These are phyloP conservation scores for Zoysia matrella DNA, from an alignment of 202 grass and related monocot species.

Conservation along the genomic window DNA sequence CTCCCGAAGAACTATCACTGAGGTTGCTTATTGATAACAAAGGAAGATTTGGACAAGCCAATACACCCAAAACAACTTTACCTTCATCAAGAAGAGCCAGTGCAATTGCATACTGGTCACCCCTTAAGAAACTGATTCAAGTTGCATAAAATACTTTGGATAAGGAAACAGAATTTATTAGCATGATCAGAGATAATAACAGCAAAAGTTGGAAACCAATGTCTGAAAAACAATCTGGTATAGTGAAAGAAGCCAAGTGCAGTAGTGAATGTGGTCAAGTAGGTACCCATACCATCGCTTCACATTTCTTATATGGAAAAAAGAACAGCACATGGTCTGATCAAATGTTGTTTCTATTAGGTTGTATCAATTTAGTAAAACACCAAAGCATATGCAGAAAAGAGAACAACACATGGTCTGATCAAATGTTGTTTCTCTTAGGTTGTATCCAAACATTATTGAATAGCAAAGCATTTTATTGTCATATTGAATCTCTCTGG, in stretches of 20 bases:
- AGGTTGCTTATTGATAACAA: slow-evolving; percentile 67
- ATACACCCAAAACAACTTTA: slow-evolving; percentile 89
- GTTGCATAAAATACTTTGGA: slow-evolving; percentile 8
- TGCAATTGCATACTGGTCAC: slow-evolving; percentile 98
- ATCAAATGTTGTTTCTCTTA: too few species aligned
- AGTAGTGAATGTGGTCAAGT: not conserved
- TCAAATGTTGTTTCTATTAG: not conserved
- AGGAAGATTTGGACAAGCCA: slow-evolving; percentile 98
- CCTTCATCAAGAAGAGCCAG: slow-evolving; percentile 94
- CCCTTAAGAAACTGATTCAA: slow-evolving; percentile 84
- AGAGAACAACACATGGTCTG: too few species aligned
- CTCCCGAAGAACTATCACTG: slow-evolving; percentile 40
- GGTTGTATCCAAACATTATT: too few species aligned
- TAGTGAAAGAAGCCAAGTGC: not conserved
- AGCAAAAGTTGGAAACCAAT: slow-evolving; percentile 9
- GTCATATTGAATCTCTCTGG: not conserved
- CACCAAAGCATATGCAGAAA: too few species aligned
- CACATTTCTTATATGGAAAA: slow-evolving; percentile 2
- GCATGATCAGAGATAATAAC: not conserved
- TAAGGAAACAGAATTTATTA: slow-evolving; percentile 24
- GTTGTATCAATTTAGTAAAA: slow-evolving; percentile 1
- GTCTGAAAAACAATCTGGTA: not conserved
- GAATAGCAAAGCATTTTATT: too few species aligned
- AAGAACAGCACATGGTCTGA: not conserved
- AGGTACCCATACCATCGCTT: not conserved